phyloP scores from a whole-genome alignment of 2,329 filamentous ascomycete genomes.

The Drechslerella coelobrocha region DNA sequence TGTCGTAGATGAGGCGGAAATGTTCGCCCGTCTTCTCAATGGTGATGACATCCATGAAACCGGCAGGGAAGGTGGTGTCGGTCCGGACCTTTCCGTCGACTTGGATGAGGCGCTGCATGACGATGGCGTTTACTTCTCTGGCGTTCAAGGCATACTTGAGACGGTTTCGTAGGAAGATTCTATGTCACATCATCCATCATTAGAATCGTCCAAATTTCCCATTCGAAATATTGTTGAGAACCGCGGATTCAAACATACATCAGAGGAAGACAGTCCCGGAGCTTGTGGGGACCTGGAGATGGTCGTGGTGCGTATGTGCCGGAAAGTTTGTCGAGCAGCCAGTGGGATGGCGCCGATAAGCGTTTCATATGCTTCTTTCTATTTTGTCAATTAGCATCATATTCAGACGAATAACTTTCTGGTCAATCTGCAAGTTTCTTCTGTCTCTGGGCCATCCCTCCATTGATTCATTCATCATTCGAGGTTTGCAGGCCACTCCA shows the following conservation, averaged over 20 bases:
- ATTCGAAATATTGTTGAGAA: conserved; percentile 1
- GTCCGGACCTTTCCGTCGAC: conserved; percentile 99
- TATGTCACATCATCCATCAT: conserved; percentile 16
- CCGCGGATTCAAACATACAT: conserved; percentile 57
- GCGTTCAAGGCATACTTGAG: conserved; percentile 99
- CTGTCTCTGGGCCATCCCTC: conserved; percentile 16
- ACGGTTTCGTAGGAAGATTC: conserved; percentile 64
- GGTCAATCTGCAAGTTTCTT: conserved; percentile 13
- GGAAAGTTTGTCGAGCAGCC: conserved; percentile 99
- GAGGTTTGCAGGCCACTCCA: conserved; percentile 3
- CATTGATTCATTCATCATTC: conserved; percentile 4
- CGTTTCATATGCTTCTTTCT: conserved; percentile 99
- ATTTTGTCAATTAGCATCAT: conserved; percentile 39
- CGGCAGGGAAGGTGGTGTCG: conserved; percentile 94
- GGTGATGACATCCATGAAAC: conserved; percentile 99
- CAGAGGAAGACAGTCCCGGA: conserved; percentile 97
- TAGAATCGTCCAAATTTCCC: conserved; percentile 11
- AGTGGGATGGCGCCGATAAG: conserved; percentile 98
- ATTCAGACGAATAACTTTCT: conserved; percentile 10
- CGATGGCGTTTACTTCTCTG: conserved; percentile 94
- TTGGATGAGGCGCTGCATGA: conserved; percentile 99
- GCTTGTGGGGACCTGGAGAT: conserved; percentile 94
- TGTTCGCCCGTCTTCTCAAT: conserved; percentile 99
- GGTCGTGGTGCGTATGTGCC: conserved; percentile 79
- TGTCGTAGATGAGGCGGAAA: conserved; percentile 99